Base-by-base conservation (phyloP, 495 filamentous ascomycete genomes). In the Penicillium pancosmium region DNA sequence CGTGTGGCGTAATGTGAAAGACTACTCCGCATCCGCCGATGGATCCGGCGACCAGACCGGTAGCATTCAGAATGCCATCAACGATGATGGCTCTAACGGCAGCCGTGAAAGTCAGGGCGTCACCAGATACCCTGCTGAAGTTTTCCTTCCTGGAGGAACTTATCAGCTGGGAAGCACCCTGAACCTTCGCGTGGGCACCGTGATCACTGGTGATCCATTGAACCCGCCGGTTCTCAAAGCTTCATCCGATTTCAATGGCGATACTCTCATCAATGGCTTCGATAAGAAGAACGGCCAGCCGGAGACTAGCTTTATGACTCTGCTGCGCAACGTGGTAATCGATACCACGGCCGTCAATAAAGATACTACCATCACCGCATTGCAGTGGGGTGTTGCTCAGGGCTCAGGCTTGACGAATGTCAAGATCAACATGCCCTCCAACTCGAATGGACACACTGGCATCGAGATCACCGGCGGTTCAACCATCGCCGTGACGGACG, bases 351-450 rank as follows among this genome's bases (percentile, higher is more conserved):
- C 61, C 9, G 46, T 77, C 16, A 59, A 53, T 35, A 50, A 61
- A 8, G 61, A 62, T 46, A 68, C 60, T 13, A 57, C 59, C 3
- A 68, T 81, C 38, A 72, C 73, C 52, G 68, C 74, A 2, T 51
- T 80, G 41, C 72, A 75, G 12, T 92, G 89, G 89, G 86, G 87
- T 3, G 86, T 86, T 31, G 84, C 86, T 15, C 72, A 90, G 63
- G 86, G 85, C 2, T 84, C 86, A 23, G 85, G 84, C 57, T 71
- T 91, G 56, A 89, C 88, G 57, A 91, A 92, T 68, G 72, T 90
- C 25, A 78, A 83, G 47, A 90, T 92, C 70, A 79, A 84, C 56
- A 90, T 92, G 88, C 71, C 73, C 2, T 78, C 72, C 10, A 71
- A 68, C 27, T 75, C 79, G 0, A 78, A 73, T 50, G 82, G 80